Evolutionary conservation across 2,329 filamentous ascomycete species (phyloP), one percentile per base, ranked within the genome.

Genomic region (Cladophialophora psammophila): DNA sequence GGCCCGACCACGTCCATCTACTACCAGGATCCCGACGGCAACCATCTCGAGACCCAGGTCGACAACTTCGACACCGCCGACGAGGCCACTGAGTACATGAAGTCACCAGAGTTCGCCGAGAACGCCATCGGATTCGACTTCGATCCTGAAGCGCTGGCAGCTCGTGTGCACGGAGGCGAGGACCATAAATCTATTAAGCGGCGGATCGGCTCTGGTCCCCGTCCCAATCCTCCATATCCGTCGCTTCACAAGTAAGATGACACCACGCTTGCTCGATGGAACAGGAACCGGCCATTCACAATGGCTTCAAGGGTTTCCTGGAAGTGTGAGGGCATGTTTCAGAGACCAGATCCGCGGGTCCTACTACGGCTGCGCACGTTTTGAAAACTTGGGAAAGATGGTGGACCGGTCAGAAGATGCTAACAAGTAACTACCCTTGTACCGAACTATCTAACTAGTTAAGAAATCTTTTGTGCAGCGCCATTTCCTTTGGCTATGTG

Each of bases 21-120:
- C 72, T 85, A 84, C 71, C 64, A 69, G 8, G 83, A 85, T 71
- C 83, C 82, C 5, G 82, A 85, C 70, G 80, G 81, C n/a, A 84
- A 84, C 72, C 66, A 74, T 69, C 60, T 85, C 42, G 83, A 85
- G 74, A 80, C 77, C 3, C 81, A 84, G 20, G 52, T 55, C 15
- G 52, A 55, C 52, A 55, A 55, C 31, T 55, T 55, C 31, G 52
- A 26, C 52, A 70, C 31, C 32, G 31, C 15, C n/a, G 64, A 62
- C 12, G 60, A 62, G 45, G 20, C 48, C 10, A 54, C 48, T 9
- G 60, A 54, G 45, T 62, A 38, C 26, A 62, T 62, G 60, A 42
- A 32, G 34, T 18, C 9, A 34, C 31, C 45, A 3, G 31, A 38
- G 35, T 62, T 62, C 20, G 60, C 31, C 1, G 60, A 54, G 34